Evolutionary conservation across 495 filamentous ascomycete species (phyloP), one percentile per base, ranked within the genome.

Genomic region (Glarea lozoyensis): DNA sequence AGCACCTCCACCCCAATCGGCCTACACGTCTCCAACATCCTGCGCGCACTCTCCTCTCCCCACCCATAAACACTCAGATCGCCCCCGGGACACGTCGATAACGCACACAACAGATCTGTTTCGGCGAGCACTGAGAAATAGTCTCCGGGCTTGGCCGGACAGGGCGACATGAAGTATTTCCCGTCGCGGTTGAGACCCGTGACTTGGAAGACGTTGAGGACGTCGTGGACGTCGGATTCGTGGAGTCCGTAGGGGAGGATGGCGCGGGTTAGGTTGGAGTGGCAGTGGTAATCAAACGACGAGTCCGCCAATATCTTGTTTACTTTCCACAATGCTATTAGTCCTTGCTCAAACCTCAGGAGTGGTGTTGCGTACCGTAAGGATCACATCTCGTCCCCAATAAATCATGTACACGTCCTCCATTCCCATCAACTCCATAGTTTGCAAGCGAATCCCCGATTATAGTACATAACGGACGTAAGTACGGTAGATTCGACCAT

Each of bases 121-220:
- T 92, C 85, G 1, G 83, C 78, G 49, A 89, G 76, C 63, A 88
- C 86, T 57, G 86, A 81, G 48, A 88, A 78, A 38, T 71, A 82
- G 43, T 86, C 81, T 1, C 72, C 79, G 35, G 62, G 43, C 36
- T 67, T 69, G 0, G 83, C 83, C 1, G 84, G 84, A 31, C 77
- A 82, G 0, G 81, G 46, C 38, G 56, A 70, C 84, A 89, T 89
- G 44, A 83, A 88, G 43, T 88, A 92, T 33, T 76, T 70, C 1
- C 81, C 85, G 43, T 83, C 61, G 37, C 74, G 66, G 46, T 88
- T 76, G 42, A 88, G 55, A 0, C 82, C 83, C 0, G 84, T 88
- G 18, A 86, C 82, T 54, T 88, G 83, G 51, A 92, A 89, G 17
- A 89, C 69, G 56, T 89, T 88, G 40, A 89, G 61, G 1, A 89